Evolutionary conservation across 805 yeast genomes (phyloP).

Genomic region (Lipomyces sp.): DNA sequence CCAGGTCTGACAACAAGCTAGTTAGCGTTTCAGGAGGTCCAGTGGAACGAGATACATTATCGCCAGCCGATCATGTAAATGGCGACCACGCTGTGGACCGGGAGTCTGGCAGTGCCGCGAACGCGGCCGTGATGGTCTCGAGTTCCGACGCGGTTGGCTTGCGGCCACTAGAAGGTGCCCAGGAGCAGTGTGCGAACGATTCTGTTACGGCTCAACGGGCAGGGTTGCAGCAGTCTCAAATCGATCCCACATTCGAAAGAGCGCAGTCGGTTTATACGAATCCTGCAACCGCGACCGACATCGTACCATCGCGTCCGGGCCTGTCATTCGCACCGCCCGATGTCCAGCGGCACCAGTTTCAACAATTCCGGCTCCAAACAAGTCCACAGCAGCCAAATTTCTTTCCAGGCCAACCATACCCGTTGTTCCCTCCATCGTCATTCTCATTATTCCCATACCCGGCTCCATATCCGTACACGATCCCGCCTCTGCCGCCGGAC

Average conservation of each 20-base stretch:
- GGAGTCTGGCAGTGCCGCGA: too few relatives aligned
- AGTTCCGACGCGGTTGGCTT: not conserved
- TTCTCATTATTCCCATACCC: not conserved
- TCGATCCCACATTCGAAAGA: not conserved
- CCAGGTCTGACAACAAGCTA: too few relatives aligned
- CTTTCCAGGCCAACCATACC: not conserved
- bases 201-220: not conserved
- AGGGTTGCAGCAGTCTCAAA: not conserved
- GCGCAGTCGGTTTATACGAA: not conserved
- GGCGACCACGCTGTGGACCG: too few relatives aligned
- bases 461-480: not conserved
- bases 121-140: not conserved
- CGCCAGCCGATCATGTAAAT: too few relatives aligned
- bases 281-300: not conserved
- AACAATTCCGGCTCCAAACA: not conserved
- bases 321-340: not conserved
- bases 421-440: not conserved
- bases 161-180: not conserved
- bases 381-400: not conserved
- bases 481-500: constrained; percentile 9
- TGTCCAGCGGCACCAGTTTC: not conserved
- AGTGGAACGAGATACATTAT: too few relatives aligned
- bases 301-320: not conserved
- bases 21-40: too few relatives aligned
- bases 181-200: not conserved